These are phyloP conservation scores for Panellus pusillus DNA, from an alignment of 768 basidiomycete species.

Conservation along the genomic window DNA sequence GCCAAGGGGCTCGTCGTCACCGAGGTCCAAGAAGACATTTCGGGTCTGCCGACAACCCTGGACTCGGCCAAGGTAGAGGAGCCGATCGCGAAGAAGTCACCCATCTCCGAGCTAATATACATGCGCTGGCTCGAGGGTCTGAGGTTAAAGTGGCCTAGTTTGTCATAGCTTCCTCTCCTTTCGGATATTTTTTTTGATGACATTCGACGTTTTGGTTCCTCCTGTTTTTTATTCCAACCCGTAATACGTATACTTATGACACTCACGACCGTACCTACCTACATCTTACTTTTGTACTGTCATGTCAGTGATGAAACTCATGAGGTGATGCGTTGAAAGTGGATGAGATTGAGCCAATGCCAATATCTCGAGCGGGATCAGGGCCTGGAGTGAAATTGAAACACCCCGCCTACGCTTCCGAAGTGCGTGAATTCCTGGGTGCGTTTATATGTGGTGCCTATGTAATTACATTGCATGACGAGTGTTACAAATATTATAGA, in stretches of 20 bases:
- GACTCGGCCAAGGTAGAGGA: conserved; percentile 41
- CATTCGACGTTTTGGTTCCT: not conserved
- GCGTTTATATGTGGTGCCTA: no score
- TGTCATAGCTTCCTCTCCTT: conserved; percentile 36
- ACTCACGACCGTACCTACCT: not conserved
- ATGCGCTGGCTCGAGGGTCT: conserved; percentile 95
- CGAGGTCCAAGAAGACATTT: conserved; percentile 74
- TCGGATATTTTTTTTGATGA: conserved; percentile 5
- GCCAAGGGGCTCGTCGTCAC: conserved; percentile 80
- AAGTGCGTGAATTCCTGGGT: no score
- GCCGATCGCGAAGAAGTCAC: conserved; percentile 65
- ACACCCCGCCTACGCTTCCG: no score
- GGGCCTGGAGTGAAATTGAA: no score
- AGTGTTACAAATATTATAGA: not conserved
- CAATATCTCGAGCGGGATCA: no score
- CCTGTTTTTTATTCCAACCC: conserved; percentile 4
- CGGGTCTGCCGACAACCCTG: conserved; percentile 45
- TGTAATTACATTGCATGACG: not conserved
- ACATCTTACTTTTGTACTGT: no score
- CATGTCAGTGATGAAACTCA: no score
- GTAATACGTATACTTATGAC: conserved; percentile 7
- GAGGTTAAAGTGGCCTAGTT: conserved; percentile 85
- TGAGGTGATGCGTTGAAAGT: no score
- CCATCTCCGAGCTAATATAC: conserved; percentile 95
- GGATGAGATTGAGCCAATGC: no score